Evolutionary conservation across 2,329 filamentous ascomycete species (phyloP).

Genomic region (Gnomoniopsis sp.): DNA sequence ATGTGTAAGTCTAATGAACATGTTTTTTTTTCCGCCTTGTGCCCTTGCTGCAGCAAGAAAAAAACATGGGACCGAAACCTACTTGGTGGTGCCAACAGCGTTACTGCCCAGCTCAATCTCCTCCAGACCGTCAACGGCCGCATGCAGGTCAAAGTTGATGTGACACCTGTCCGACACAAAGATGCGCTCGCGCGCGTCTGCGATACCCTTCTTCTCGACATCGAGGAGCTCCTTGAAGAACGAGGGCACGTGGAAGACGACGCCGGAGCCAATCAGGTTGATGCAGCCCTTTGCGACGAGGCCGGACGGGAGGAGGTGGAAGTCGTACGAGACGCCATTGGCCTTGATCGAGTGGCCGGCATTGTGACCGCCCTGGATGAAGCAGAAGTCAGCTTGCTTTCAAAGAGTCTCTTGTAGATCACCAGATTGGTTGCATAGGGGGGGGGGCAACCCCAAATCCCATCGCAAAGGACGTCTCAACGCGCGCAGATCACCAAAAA

Average conservation of each 20-base stretch:
- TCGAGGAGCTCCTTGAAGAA: conserved; percentile 65
- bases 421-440: not conserved
- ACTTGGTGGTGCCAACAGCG: conserved; percentile 41
- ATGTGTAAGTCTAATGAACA: too few species aligned
- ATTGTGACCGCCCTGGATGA: conserved; percentile 50
- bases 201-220: conserved; percentile 57
- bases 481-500: not conserved
- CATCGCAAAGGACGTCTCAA: too few species aligned
- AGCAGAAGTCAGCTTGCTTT: not conserved
- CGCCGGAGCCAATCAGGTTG: conserved; percentile 56
- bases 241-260: conserved; percentile 38
- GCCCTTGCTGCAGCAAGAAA: too few species aligned
- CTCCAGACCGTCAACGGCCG: conserved; percentile 64
- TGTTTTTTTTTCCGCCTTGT: too few species aligned
- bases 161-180: conserved; percentile 61
- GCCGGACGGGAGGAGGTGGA: conserved; percentile 65
- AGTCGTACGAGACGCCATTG: conserved; percentile 25
- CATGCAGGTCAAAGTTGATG: conserved; percentile 61
- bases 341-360: conserved; percentile 47
- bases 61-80: conserved; percentile 15
- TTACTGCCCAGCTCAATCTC: conserved; percentile 43
- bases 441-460: not conserved
- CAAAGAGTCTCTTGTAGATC: not conserved
- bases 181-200: conserved; percentile 52
- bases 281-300: conserved; percentile 66